These are phyloP conservation scores for Helicostylum pulchrum DNA, from an alignment of 192 early-diverging fungal genomes.

Conservation along the genomic window DNA sequence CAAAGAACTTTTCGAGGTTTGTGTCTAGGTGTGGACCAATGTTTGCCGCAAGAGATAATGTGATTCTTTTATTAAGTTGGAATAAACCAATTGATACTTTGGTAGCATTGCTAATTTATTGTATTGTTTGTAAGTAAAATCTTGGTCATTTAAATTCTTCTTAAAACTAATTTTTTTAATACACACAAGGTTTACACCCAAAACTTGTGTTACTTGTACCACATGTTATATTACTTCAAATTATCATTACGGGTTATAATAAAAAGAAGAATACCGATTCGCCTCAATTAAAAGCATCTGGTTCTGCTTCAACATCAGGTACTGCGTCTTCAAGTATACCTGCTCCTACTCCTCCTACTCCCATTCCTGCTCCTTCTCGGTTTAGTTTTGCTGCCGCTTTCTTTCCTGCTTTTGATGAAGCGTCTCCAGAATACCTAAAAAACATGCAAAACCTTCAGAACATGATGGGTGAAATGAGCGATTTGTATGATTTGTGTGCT, in stretches of 20 bases:
- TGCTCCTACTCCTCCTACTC: constrained; percentile 26
- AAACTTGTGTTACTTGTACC: constrained; percentile 33
- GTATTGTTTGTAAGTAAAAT: constrained; percentile 50
- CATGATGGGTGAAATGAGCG: constrained; percentile 62
- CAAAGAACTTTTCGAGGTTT: constrained; percentile 68
- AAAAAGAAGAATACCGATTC: neutral
- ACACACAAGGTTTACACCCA: constrained; percentile 31
- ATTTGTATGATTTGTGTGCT: constrained; percentile 46
- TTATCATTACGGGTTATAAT: constrained; percentile 20
- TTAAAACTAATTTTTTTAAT: neutral
- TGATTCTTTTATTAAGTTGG: constrained; percentile 67
- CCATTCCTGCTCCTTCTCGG: neutral
- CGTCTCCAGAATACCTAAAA: constrained; percentile 59
- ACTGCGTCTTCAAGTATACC: neutral
- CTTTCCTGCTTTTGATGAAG: constrained; percentile 27
- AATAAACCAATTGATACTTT: constrained; percentile 63
- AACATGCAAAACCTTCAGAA: constrained; percentile 78
- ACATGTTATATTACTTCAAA: constrained; percentile 16
- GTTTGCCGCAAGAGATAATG: constrained; percentile 59
- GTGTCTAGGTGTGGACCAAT: constrained; percentile 59
- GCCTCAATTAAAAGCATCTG: neutral
- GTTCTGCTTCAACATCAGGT: neutral
- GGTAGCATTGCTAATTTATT: constrained; percentile 47
- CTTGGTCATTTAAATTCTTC: neutral
- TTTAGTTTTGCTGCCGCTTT: constrained; percentile 16